Percentiles rank a stretch among this genome's conserved stretches.
Conservation (phyloP, 2,329 filamentous ascomycete species). For the Sclerotinia spermophila region DNA sequence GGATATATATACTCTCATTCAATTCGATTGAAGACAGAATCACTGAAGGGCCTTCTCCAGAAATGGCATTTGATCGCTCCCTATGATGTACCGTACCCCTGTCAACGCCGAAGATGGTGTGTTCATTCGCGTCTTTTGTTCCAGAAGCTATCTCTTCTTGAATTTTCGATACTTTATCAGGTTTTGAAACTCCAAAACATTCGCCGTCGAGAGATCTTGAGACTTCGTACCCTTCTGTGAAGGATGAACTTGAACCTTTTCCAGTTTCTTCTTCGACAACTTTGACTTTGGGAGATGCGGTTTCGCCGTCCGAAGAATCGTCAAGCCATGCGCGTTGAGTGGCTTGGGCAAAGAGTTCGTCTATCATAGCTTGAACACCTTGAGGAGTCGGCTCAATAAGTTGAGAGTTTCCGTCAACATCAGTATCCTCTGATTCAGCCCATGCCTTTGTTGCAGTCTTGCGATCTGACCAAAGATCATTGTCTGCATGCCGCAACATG, state of each 20-base stretch:
- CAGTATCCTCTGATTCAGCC: neutral
- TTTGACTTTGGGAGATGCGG: neutral
- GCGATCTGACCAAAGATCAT: neutral
- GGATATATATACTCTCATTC: neutral
- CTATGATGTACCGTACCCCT: neutral
- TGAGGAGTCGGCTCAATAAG: neutral
- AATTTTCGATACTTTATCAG: neutral
- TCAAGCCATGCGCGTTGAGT: neutral
- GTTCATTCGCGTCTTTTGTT: neutral
- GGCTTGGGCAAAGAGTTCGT: neutral
- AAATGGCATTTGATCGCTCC: slow-evolving; percentile 9
- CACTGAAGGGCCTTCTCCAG: neutral
- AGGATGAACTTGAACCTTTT: neutral
- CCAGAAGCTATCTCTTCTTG: neutral
- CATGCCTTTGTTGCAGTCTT: neutral
- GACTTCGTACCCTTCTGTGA: neutral
- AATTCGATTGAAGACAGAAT: neutral
- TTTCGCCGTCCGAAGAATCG: neutral
- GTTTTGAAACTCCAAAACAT: neutral
- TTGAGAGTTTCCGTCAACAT: neutral
- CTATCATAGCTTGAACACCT: neutral
- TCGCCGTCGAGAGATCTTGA: neutral
- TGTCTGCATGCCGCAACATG: neutral
- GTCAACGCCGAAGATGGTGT: neutral
- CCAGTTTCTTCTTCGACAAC: neutral